A percentile compares a stretch with the other conserved stretches of the same genome.
phyloP scores from a whole-genome alignment of 352 stramenopile species.

The Aphanomyces cochlioides region DNA sequence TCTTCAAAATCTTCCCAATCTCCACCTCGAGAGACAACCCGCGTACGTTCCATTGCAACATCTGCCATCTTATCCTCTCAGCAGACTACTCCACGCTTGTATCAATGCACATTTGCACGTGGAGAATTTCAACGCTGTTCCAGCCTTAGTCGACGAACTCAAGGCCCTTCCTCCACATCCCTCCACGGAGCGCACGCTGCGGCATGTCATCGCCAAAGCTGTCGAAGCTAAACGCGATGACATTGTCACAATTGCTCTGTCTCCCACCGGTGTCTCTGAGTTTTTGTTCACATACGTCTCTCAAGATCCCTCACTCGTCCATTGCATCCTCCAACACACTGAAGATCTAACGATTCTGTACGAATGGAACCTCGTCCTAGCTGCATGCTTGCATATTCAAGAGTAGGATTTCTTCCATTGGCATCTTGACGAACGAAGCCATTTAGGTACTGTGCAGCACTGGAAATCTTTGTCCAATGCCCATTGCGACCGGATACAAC shows the following conservation, averaged over 20 bases:
- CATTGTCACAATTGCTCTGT: background rate
- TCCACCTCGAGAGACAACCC: slow-evolving; percentile 4
- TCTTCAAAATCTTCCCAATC: slow-evolving; percentile 20
- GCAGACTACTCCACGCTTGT: background rate
- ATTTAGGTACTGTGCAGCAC: background rate
- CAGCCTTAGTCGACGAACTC: background rate
- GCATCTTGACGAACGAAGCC: too few relatives aligned
- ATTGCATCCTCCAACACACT: too few relatives aligned
- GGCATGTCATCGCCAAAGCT: background rate
- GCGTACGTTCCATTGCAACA: background rate
- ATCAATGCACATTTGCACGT: background rate
- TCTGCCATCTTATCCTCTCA: background rate
- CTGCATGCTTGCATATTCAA: too few relatives aligned
- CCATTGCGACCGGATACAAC: background rate
- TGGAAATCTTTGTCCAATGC: slow-evolving; percentile 7
- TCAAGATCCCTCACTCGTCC: background rate
- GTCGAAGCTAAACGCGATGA: slow-evolving; percentile 7
- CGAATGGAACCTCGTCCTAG: too few relatives aligned
- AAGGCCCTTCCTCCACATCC: slow-evolving; percentile 1
- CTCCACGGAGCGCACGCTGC: background rate
- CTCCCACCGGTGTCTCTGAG: background rate
- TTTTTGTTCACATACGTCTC: slow-evolving; percentile 1
- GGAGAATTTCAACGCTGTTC: background rate
- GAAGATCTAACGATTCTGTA: too few relatives aligned
- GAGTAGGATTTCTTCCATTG: too few relatives aligned